Evolutionary conservation across 2,329 filamentous ascomycete species (phyloP).

Genomic region (Alternaria sp.): DNA sequence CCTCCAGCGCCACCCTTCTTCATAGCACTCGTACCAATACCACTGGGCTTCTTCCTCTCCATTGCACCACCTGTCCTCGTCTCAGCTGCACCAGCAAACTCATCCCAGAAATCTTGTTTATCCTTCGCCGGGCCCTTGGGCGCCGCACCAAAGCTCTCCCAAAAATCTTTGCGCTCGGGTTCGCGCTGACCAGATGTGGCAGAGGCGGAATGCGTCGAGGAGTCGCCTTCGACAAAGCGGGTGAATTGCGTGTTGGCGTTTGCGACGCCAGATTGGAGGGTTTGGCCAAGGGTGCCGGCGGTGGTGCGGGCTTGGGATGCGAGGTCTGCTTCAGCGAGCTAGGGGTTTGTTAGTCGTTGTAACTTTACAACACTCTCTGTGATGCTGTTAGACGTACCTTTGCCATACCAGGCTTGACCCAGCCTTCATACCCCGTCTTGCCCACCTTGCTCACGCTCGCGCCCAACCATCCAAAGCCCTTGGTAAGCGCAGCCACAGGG

Average conservation of each 20-base stretch:
- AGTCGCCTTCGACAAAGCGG: conserved; percentile 83
- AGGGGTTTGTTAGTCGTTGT: conserved; percentile 26
- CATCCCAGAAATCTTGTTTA: conserved; percentile 64
- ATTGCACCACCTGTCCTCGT: conserved; percentile 31
- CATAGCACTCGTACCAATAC: conserved; percentile 71
- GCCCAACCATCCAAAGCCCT: conserved; percentile 94
- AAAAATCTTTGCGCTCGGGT: conserved; percentile 68
- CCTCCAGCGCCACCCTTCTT: conserved; percentile 56
- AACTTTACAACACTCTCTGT: not conserved
- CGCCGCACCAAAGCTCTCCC: conserved; percentile 72
- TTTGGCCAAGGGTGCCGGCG: conserved; percentile 65
- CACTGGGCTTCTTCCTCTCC: conserved; percentile 54
- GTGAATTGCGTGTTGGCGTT: conserved; percentile 81
- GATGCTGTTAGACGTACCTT: conserved; percentile 65
- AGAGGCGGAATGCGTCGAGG: conserved; percentile 15
- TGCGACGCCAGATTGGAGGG: conserved; percentile 70
- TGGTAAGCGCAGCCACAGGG: conserved; percentile 84
- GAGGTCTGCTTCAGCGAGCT: conserved; percentile 76
- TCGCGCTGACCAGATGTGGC: conserved; percentile 51
- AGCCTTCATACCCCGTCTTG: conserved; percentile 88
- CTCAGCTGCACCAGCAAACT: conserved; percentile 53
- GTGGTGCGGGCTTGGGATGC: conserved; percentile 67
- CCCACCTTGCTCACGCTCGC: conserved; percentile 88
- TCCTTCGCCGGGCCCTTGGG: conserved; percentile 60
- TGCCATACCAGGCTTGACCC: conserved; percentile 90